Evolutionary conservation across 441 rosid species (phyloP).

Genomic region (Gossypium davidsonii): DNA sequence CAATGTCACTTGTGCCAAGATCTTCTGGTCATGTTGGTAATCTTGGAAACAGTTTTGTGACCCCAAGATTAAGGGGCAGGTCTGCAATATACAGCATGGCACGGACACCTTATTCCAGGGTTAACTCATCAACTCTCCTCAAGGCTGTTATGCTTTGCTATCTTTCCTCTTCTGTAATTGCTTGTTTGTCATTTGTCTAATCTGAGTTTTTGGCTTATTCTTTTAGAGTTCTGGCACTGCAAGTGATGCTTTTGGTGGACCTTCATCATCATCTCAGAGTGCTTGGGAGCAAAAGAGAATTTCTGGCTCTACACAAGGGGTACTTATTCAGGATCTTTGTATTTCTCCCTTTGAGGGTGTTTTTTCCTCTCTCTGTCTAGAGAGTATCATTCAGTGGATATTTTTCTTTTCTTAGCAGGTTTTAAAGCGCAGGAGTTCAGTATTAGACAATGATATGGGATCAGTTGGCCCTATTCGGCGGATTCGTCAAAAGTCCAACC

Average conservation of each 20-base stretch:
- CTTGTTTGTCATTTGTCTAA: constrained; percentile 3
- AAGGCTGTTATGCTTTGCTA: constrained; percentile 40
- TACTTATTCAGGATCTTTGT: constrained; percentile 17
- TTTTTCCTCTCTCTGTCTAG: not conserved
- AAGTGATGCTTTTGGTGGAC: constrained; percentile 31
- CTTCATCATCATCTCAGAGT: constrained; percentile 48
- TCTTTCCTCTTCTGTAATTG: constrained; percentile 6
- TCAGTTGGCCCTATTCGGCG: constrained; percentile 82
- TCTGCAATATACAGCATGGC: constrained; percentile 93
- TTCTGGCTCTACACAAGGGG: constrained; percentile 62
- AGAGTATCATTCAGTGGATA: not conserved
- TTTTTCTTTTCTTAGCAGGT: constrained; percentile 40
- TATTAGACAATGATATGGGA: constrained; percentile 66
- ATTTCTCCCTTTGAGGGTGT: not conserved
- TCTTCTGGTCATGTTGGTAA: constrained; percentile 36
- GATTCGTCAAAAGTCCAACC: constrained; percentile 78
- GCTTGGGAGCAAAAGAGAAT: constrained; percentile 38
- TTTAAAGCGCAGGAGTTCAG: constrained; percentile 68
- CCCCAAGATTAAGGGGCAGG: constrained; percentile 80
- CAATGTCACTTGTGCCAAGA: constrained; percentile 41
- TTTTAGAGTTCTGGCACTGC: constrained; percentile 34
- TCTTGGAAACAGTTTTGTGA: constrained; percentile 59
- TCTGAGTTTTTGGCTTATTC: constrained; percentile 9
- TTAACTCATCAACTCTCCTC: constrained; percentile 30
- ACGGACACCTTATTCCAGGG: constrained; percentile 73